A percentile compares a stretch with the other conserved stretches of the same genome.
These are phyloP conservation scores for Cryptomeria japonica DNA, from an alignment of 75 land plant species.

Conservation along the genomic window DNA sequence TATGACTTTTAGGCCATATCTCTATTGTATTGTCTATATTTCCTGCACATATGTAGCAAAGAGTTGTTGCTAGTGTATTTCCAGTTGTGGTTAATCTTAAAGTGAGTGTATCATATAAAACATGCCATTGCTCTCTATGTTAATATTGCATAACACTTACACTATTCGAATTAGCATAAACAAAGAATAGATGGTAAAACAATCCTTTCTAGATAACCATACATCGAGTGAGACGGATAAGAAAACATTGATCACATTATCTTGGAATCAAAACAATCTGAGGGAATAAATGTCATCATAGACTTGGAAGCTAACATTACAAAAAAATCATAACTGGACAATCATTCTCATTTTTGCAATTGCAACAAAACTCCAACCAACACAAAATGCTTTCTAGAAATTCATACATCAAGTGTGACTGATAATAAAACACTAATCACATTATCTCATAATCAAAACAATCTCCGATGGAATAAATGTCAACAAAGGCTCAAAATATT, in stretches of 20 bases:
- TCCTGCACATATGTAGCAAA: constrained; percentile 96
- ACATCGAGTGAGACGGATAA: neutral
- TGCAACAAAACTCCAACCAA: neutral
- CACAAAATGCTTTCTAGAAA: neutral
- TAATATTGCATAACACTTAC: constrained; percentile 66
- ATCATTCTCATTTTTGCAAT: neutral
- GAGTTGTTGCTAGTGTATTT: constrained; percentile 75
- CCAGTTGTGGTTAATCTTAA: constrained; percentile 70
- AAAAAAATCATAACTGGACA: neutral
- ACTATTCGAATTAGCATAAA: constrained; percentile 7
- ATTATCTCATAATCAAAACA: neutral
- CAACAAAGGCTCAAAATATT: neutral
- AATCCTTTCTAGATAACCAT: neutral
- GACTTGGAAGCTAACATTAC: neutral
- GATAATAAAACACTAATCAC: neutral
- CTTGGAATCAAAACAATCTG: neutral
- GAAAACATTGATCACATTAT: neutral
- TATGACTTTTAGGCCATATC: constrained; percentile 70
- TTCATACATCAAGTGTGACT: neutral
- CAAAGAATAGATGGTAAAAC: neutral
- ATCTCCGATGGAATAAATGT: neutral
- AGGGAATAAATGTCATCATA: neutral
- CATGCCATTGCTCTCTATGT: constrained; percentile 79
- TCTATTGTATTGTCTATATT: constrained; percentile 90
- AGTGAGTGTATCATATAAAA: constrained; percentile 83